Base-by-base conservation (phyloP, 257 asterid genomes). In the Anisodus acutangulus region DNA sequence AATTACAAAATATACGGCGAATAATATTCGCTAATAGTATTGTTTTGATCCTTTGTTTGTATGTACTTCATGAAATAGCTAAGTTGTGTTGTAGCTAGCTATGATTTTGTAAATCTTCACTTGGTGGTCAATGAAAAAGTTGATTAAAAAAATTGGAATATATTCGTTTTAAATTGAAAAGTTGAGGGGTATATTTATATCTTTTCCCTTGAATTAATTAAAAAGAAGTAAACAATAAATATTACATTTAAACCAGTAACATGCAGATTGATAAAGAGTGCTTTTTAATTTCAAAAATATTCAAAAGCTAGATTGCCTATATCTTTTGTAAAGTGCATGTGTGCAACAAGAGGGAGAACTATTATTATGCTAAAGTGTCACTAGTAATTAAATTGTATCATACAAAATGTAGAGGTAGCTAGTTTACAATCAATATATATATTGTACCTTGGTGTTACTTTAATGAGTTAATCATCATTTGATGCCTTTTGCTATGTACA, bases 381-480 rank as follows among this genome's bases (percentile, higher is more conserved):
- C 80, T 74, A 3, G 60, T 74, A 49, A 74, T 74, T 53, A 49
- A 49, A 19, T 49, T 49, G 43, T 8, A 43, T 17, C 60, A 6
- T 49, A n/a, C 1, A 74, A 45, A 47, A 10, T 9, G 59, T 47
- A 47, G n/a, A 72, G 17, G 39, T 22, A 72, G 11, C 59, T 47
- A 72, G 1, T 47, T 72, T 72, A 72, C 57, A 5, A 10, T 47
- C 16, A 72, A 43, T 71, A 43, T 71, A 8, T 9, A 43, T 71
- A 12, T 13, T 12, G 26, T 37, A 68, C 51, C 15, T 37, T 69
- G 4, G 8, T 49, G n/a, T 72, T 74, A 12, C 11, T 47, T 72
- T 41, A n/a, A n/a, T n/a, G n/a, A n/a, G n/a, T n/a, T n/a, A 5
- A 22, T 74, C 12, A 49, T 74, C 35, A 71, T 74, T 74, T 74